These are phyloP conservation scores for Areca catechu DNA, from an alignment of 176 grass and related monocot species.

Conservation along the genomic window DNA sequence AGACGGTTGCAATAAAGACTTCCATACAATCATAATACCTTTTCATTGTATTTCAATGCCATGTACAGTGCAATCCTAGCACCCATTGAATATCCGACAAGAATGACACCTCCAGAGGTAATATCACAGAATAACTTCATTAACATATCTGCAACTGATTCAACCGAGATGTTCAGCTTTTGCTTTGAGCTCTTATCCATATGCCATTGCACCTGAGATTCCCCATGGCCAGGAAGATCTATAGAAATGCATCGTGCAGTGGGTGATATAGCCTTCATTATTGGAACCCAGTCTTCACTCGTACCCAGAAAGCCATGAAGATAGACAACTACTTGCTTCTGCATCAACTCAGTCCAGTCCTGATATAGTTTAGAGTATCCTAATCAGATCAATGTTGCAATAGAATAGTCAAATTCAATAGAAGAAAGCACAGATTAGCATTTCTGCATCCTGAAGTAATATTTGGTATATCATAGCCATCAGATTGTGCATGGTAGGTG, in stretches of 20 bases:
- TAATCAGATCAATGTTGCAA: no score
- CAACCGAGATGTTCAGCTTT: constrained; percentile 32
- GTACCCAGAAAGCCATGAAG: constrained; percentile 98
- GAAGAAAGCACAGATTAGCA: not conserved
- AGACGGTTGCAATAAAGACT: not conserved
- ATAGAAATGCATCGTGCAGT: constrained; percentile 48
- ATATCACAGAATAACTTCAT: constrained; percentile 53
- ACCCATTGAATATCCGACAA: constrained; percentile 95
- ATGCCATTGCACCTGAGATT: constrained; percentile 37
- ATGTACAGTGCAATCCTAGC: constrained; percentile 90
- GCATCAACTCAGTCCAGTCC: constrained; percentile 26
- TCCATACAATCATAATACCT: constrained; percentile 36
- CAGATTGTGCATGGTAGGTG: no score
- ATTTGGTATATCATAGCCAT: no score
- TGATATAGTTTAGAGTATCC: not conserved
- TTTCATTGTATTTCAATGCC: constrained; percentile 57
- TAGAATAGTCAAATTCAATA: not conserved
- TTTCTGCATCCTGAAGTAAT: not conserved
- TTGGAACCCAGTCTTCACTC: constrained; percentile 72
- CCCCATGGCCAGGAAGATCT: constrained; percentile 87
- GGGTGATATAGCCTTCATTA: constrained; percentile 61
- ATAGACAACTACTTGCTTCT: constrained; percentile 71
- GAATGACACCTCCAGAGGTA: constrained; percentile 45
- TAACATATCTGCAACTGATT: constrained; percentile 56
- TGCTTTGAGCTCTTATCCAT: constrained; percentile 27